Percentiles rank a stretch among this genome's conserved stretches.
Conservation (phyloP, 176 grass and related monocot species). For the Oryza meridionalis region DNA sequence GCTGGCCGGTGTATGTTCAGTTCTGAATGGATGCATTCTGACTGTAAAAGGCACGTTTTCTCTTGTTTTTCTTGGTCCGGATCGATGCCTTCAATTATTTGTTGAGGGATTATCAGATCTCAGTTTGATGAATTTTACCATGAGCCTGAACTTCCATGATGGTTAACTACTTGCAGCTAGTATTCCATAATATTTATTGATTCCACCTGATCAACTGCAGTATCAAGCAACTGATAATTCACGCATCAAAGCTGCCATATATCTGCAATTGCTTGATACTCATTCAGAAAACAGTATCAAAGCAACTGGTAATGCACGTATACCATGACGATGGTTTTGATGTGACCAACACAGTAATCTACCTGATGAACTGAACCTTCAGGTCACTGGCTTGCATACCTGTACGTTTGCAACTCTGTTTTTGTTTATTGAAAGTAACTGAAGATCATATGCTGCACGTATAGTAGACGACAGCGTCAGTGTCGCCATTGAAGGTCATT, state of each 20-base stretch:
- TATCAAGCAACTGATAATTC: neutral
- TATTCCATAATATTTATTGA: neutral
- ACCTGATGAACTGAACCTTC: neutral
- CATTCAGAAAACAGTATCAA: neutral
- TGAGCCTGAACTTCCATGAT: no score
- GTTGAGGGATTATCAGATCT: neutral
- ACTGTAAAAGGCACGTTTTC: slow-evolving; percentile 33
- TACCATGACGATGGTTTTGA: slow-evolving; percentile 10
- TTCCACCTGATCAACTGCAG: neutral
- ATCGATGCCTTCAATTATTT: neutral
- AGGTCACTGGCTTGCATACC: neutral
- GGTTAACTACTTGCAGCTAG: neutral
- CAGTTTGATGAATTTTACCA: no score
- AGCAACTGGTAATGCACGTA: neutral
- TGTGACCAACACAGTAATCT: slow-evolving; percentile 2
- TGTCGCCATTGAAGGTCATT: neutral
- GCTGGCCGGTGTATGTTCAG: neutral
- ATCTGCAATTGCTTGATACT: neutral
- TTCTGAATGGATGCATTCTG: slow-evolving; percentile 18
- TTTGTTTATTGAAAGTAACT: slow-evolving; percentile 27
- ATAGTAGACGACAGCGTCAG: neutral
- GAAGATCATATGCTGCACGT: no score
- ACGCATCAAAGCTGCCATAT: neutral
- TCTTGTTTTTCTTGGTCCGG: neutral
- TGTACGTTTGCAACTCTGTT: neutral